Evolutionary conservation across 306 rosid species (phyloP).

Genomic region (Potentilla sterilis): DNA sequence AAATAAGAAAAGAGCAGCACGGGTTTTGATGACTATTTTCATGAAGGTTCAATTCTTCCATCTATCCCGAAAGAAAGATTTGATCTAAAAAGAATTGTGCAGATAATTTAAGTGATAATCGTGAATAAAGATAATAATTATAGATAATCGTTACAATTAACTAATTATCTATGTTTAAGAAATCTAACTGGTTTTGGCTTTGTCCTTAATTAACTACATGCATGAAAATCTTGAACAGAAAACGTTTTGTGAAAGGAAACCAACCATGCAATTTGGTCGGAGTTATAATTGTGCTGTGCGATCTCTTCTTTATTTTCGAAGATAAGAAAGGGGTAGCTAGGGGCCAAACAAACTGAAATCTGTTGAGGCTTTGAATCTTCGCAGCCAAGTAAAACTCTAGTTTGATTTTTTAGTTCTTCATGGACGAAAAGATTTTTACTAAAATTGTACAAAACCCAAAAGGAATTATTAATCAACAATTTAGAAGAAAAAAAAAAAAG

Average conservation of each 20-base stretch:
- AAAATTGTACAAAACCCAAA: not conserved
- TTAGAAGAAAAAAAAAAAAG: too few relatives aligned
- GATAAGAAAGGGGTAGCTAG: slow-evolving; percentile 21
- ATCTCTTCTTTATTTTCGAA: slow-evolving; percentile 36
- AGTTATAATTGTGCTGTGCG: slow-evolving; percentile 16
- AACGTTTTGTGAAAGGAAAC: slow-evolving; percentile 23
- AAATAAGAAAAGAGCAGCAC: not conserved
- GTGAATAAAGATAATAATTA: not conserved
- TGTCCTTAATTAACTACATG: slow-evolving; percentile 9
- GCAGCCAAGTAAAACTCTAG: slow-evolving; percentile 22
- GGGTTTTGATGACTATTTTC: not conserved
- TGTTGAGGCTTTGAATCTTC: slow-evolving; percentile 34
- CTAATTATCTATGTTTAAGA: too few relatives aligned
- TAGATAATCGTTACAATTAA: not conserved
- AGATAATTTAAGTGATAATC: not conserved
- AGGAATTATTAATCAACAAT: not conserved
- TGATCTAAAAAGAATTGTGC: not conserved
- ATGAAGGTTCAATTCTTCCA: not conserved
- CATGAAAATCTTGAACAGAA: slow-evolving; percentile 14
- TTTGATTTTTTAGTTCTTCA: not conserved
- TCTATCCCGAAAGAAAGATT: not conserved
- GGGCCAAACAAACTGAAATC: slow-evolving; percentile 20
- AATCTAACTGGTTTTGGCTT: not conserved
- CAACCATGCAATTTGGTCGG: slow-evolving; percentile 38
- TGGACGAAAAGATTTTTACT: slow-evolving; percentile 1